Conservation (phyloP, 2,329 filamentous ascomycete genomes). For the Aspergillus thermomutatus region DNA sequence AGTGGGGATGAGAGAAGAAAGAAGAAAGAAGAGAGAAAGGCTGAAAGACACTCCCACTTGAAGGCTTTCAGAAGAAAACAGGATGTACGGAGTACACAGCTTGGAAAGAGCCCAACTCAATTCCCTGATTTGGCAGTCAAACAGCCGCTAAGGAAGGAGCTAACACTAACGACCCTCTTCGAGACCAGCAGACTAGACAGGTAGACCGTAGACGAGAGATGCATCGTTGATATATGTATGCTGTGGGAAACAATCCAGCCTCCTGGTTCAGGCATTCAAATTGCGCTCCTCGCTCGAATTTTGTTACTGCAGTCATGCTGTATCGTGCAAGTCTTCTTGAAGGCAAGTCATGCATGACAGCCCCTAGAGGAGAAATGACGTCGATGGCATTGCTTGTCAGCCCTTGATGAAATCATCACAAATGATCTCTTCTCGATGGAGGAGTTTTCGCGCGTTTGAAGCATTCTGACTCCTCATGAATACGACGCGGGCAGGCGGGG, state of each 20-base stretch:
- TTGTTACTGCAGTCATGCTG: conserved; percentile 6
- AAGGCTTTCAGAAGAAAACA: neutral
- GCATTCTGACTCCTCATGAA: neutral
- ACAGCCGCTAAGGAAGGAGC: neutral
- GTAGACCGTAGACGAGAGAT: neutral
- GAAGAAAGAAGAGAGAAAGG: neutral
- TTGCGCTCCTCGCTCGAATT: neutral
- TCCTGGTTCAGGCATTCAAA: neutral
- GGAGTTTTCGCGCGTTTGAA: neutral
- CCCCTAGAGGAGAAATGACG: conserved; percentile 6
- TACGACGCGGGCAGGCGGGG: neutral
- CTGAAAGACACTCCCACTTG: neutral
- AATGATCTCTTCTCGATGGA: neutral
- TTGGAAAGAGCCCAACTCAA: neutral
- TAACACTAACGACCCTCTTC: neutral
- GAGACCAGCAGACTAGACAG: no score
- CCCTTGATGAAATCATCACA: neutral
- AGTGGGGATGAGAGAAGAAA: neutral
- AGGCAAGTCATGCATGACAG: conserved; percentile 6
- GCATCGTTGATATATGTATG: neutral
- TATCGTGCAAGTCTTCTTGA: conserved; percentile 1
- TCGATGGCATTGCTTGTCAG: conserved; percentile 7
- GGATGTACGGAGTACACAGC: neutral
- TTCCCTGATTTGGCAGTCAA: neutral
- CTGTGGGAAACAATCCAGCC: neutral